Evolutionary conservation across 2,329 filamentous ascomycete species (phyloP).

Genomic region (Dryadomyces quercus-mongolicae): DNA sequence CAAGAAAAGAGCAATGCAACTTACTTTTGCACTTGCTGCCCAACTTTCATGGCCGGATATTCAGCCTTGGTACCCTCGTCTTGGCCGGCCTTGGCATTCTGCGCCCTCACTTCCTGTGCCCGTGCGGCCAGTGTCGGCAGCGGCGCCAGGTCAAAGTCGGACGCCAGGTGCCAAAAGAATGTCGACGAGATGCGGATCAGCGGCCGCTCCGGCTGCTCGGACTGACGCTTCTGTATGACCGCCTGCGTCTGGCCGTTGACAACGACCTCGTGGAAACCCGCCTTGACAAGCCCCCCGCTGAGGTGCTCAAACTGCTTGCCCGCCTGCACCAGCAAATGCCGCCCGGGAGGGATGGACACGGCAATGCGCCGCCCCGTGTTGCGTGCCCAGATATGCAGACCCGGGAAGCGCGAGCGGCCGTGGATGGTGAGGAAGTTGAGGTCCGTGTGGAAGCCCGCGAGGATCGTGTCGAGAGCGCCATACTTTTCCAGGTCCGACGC

Average conservation of each 20-base stretch:
- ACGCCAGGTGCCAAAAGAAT: conserved; percentile 48
- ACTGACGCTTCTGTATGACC: conserved; percentile 30
- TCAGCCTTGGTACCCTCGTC: conserved; percentile 38
- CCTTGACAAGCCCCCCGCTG: conserved; percentile 48
- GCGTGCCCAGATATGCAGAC: conserved; percentile 50
- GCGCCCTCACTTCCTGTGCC: conserved; percentile 30
- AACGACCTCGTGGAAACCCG: conserved; percentile 50
- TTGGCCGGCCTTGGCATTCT: conserved; percentile 34
- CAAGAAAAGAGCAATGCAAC: too few relatives aligned
- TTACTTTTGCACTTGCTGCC: conserved; percentile 44
- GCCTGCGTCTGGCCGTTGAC: conserved; percentile 40
- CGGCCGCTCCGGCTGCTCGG: conserved; percentile 33
- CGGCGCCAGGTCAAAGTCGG: conserved; percentile 42
- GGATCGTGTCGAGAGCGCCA: conserved; percentile 41
- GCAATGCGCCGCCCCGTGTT: conserved; percentile 48
- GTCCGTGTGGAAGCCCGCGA: conserved; percentile 52
- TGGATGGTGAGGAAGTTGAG: conserved; percentile 55
- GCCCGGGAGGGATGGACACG: conserved; percentile 45
- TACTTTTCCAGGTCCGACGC: conserved; percentile 45
- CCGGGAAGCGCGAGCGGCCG: conserved; percentile 49
- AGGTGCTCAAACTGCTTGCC: conserved; percentile 52
- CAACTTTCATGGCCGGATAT: conserved; percentile 45
- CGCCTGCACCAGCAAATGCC: conserved; percentile 47
- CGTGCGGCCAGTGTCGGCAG: conserved; percentile 33
- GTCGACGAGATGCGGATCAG: conserved; percentile 47